Evolutionary conservation across 2,329 filamentous ascomycete species (phyloP).

Genomic region (Ascochyta fabae): DNA sequence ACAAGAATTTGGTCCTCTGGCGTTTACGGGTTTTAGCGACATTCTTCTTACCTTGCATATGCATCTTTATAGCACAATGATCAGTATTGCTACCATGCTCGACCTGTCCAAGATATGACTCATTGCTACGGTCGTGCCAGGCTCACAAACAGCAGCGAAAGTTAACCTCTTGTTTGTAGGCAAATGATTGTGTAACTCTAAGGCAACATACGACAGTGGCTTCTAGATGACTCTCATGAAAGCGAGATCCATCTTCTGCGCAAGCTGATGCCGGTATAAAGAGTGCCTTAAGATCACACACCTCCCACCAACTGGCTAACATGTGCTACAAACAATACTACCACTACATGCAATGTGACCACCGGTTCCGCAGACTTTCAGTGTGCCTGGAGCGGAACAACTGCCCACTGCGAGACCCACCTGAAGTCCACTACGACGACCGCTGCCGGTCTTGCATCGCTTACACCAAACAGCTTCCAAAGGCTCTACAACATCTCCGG

Average conservation of each 20-base stretch:
- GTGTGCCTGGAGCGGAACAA: neutral
- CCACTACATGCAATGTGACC: neutral
- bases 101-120: too few species aligned
- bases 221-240: neutral
- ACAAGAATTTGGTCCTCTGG: neutral
- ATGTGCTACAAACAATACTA: neutral
- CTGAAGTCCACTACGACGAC: neutral
- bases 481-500: neutral
- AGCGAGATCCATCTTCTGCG: neutral
- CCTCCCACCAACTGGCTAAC: neutral
- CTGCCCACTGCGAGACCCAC: neutral
- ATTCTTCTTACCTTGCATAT: neutral
- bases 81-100: neutral
- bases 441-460: neutral
- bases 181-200: neutral
- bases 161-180: neutral
- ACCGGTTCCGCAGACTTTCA: neutral
- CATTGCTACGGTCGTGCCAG: neutral
- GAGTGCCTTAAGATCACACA: neutral
- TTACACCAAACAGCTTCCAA: neutral
- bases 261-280: neutral
- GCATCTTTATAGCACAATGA: neutral
- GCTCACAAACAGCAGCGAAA: neutral
- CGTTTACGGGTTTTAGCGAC: neutral
- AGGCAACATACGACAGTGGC: neutral